These are phyloP conservation scores for Monilinia fructigena DNA, from an alignment of 2,329 filamentous ascomycete genomes.

Conservation along the genomic window DNA sequence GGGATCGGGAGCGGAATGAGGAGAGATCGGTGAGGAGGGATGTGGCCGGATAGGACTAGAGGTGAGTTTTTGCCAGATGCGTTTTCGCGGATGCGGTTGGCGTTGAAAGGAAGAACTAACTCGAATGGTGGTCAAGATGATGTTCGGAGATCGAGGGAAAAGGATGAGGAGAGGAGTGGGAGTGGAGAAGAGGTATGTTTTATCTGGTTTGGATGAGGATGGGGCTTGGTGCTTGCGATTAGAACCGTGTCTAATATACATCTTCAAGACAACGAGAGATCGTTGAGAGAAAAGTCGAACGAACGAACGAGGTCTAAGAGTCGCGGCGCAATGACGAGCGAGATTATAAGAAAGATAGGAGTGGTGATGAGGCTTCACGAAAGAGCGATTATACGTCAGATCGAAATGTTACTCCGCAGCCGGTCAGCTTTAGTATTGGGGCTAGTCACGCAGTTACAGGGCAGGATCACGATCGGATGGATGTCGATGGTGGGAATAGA, in stretches of 20 bases:
- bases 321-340: conserved; percentile 24
- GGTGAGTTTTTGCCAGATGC: conserved; percentile 19
- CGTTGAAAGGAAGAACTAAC: conserved; percentile 24
- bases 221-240: conserved; percentile 14
- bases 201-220: neutral
- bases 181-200: conserved; percentile 24
- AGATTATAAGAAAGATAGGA: conserved; percentile 24
- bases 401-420: conserved; percentile 34
- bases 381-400: neutral
- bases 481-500: conserved; percentile 35
- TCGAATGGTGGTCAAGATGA: conserved; percentile 21
- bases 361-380: conserved; percentile 23
- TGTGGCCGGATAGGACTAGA: conserved; percentile 22
- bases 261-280: conserved; percentile 31
- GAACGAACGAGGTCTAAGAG: conserved; percentile 30
- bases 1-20: conserved; percentile 25
- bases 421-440: conserved; percentile 39
- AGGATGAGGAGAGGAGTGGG: conserved; percentile 16
- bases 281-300: conserved; percentile 27
- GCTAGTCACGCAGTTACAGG: conserved; percentile 24
- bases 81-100: conserved; percentile 19
- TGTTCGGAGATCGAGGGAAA: conserved; percentile 3
- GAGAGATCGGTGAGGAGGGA: conserved; percentile 30
- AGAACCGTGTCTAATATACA: conserved; percentile 25
- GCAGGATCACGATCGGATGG: conserved; percentile 39